Percentiles rank a stretch among this genome's conserved stretches.
Evolutionary conservation across 2,329 filamentous ascomycete genomes (phyloP).

Genomic region (Hymenoscyphus fraxineus): DNA sequence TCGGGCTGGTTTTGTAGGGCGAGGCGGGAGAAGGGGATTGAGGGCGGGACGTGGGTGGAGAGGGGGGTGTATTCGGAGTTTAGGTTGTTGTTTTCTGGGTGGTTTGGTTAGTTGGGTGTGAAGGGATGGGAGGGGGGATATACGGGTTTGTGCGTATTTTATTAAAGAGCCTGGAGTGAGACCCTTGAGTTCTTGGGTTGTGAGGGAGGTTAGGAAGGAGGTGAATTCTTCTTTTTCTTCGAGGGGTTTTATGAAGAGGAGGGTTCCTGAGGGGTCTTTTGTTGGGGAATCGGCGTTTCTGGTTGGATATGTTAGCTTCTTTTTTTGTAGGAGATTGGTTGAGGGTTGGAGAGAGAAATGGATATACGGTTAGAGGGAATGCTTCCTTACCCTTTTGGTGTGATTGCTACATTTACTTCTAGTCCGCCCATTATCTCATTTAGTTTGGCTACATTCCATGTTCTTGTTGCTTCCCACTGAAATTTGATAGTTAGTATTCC

Average conservation of each 20-base stretch:
- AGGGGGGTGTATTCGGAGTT: conserved; percentile 66
- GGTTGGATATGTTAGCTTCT: not conserved
- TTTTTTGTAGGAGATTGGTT: not conserved
- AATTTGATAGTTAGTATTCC: not conserved
- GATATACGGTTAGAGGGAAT: not conserved
- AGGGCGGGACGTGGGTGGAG: conserved; percentile 57
- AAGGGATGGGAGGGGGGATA: conserved; percentile 28
- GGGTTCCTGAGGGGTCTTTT: conserved; percentile 31
- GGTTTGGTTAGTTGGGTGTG: not conserved
- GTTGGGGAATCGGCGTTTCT: conserved; percentile 53
- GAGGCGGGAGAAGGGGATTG: conserved; percentile 69
- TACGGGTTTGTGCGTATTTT: conserved; percentile 73
- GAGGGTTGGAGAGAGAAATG: not conserved
- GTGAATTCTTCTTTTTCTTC: conserved; percentile 62
- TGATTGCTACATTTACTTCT: conserved; percentile 71
- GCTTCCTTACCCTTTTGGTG: conserved; percentile 45
- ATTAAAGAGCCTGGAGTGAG: conserved; percentile 43
- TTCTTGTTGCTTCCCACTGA: conserved; percentile 56
- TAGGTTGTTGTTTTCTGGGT: conserved; percentile 71
- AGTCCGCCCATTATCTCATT: conserved; percentile 50
- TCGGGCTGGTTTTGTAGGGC: conserved; percentile 65
- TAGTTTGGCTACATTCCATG: conserved; percentile 63
- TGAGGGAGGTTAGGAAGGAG: conserved; percentile 59
- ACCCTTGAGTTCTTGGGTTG: conserved; percentile 48
- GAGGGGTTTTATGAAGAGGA: conserved; percentile 67